Percentiles rank a stretch among this genome's conserved stretches.
Conservation (phyloP, 78 protist species). For the Dictyostelium firmibasis region DNA sequence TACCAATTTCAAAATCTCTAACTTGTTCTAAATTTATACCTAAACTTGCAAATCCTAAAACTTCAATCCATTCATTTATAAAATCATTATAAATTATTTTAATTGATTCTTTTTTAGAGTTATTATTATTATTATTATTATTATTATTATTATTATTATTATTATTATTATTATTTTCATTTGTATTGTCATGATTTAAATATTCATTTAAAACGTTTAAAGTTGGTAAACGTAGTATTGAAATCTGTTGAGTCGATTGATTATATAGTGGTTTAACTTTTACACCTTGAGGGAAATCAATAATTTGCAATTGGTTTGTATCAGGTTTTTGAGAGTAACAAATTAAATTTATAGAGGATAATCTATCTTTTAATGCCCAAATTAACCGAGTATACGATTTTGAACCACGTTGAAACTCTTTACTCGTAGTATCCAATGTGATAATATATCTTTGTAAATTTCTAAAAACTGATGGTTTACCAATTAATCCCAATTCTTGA, state of each 20-base stretch:
- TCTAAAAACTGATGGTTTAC: background rate
- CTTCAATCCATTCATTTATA: constrained; percentile 11
- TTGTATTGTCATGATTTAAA: too few species aligned
- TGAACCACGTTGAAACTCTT: constrained; percentile 7
- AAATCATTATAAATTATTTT: background rate
- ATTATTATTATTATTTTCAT: background rate
- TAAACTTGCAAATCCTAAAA: background rate
- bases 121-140: background rate
- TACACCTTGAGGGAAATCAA: constrained; percentile 36
- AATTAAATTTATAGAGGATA: background rate
- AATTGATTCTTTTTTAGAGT: background rate
- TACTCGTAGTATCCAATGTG: background rate
- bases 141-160: background rate
- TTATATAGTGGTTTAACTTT: background rate
- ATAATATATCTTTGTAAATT: constrained; percentile 20
- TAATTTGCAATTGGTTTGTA: background rate
- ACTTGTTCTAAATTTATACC: background rate
- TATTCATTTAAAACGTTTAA: background rate
- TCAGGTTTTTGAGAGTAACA: background rate
- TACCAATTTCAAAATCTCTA: background rate
- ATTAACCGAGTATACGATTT: background rate
- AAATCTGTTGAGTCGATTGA: background rate
- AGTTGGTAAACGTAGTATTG: background rate
- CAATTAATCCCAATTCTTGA: constrained; percentile 34
- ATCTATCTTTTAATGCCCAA: constrained; percentile 32